phyloP scores from a whole-genome alignment of 176 grass and related monocot species.

The Areca catechu region DNA sequence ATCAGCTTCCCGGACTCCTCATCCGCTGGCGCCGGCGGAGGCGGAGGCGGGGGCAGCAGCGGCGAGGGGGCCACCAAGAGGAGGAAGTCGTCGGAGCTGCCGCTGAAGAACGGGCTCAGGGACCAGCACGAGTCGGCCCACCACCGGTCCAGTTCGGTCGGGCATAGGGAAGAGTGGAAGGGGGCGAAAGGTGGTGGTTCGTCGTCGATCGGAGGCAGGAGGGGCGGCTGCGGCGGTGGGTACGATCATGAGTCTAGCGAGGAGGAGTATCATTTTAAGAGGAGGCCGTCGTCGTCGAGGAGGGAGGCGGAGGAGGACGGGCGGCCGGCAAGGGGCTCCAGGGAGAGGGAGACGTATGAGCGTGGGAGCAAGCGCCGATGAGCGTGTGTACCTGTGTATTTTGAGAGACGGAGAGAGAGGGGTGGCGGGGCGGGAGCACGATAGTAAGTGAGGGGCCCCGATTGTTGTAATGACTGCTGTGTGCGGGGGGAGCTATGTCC shows the following conservation, averaged over 20 bases:
- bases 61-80: slow-evolving; percentile 34
- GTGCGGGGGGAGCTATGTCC: too few species aligned
- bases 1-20: slow-evolving; percentile 72
- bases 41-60: slow-evolving; percentile 12
- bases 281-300: slow-evolving; percentile 39
- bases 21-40: not conserved
- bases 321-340: slow-evolving; percentile 27
- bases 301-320: slow-evolving; percentile 33
- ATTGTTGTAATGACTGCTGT: too few species aligned
- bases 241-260: slow-evolving; percentile 33
- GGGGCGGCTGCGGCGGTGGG: slow-evolving; percentile 20
- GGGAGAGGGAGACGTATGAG: slow-evolving; percentile 14
- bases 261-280: slow-evolving; percentile 89
- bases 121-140: slow-evolving; percentile 6
- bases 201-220: slow-evolving; percentile 7
- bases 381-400: too few species aligned
- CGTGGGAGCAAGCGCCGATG: slow-evolving; percentile 1
- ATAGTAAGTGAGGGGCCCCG: too few species aligned
- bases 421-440: too few species aligned
- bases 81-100: slow-evolving; percentile 41
- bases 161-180: slow-evolving; percentile 7
- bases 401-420: too few species aligned
- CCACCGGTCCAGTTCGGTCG: not conserved
- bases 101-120: slow-evolving; percentile 18
- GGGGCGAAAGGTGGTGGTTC: not conserved